Evolutionary conservation across 1,284 basidiomycete species (phyloP), one percentile per base, ranked within the genome.

Genomic region (Pseudozyma pruni): DNA sequence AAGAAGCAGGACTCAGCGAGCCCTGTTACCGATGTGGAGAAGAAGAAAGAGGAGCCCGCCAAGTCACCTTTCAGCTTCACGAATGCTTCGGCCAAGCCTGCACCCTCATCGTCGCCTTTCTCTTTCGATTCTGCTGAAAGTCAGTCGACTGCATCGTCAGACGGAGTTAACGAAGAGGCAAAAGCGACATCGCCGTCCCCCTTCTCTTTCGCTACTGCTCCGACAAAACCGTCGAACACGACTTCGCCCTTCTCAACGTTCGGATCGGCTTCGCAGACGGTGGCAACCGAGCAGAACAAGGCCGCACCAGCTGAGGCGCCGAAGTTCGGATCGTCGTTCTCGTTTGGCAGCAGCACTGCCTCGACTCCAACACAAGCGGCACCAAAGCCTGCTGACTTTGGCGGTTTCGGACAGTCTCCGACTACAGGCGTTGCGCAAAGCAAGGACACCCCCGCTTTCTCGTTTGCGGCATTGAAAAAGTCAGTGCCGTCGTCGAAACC

Each of bases 61-160:
- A 59, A 59, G 48, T 35, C 62, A 1, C 17, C 52, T 2, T 66
- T 55, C 56, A 59, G 52, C 51, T 66, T 66, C 40, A 43, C 57
- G 4, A 48, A 47, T 20, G 54, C 53, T 46, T 14, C 48, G 10
- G 23, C 51, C 3, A 55, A 46, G 17, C 40, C 56, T 27, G 14
- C 46, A 14, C 25, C 38, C 13, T 53, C 55, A 8, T 29, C 58
- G 9, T 29, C 43, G 27, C 4, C 46, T 6, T 56, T 57, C 44
- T 56, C 52, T 16, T 51, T 56, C 48, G 33, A 10, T 16, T 23
- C 41, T 20, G 32, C 41, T 13, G 33, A 33, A 5, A 57, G 29
- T 44, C 37, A 48, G 25, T n/a, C 23, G 3, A n/a, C 48, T 2
- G 1, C 39, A 4, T 7, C 46, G 7, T n/a, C 29, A 19, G 13